Conservation (phyloP, 2,329 filamentous ascomycete species). For the Lecanoromycetidae sp. region DNA sequence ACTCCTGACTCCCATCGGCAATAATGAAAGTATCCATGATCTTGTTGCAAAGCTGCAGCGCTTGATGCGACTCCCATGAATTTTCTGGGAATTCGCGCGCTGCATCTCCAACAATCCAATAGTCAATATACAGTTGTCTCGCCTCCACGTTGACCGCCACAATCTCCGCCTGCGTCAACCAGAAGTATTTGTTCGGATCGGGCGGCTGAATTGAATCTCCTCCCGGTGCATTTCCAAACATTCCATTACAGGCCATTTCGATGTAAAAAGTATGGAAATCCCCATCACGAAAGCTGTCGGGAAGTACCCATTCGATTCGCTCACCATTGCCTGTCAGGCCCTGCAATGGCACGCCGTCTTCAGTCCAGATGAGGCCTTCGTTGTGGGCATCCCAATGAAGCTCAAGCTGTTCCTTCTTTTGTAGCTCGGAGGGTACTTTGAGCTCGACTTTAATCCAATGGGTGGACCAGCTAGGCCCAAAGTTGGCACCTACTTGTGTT, state of each 20-base stretch:
- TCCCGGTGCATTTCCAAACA: conserved; percentile 86
- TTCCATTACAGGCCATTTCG: conserved; percentile 96
- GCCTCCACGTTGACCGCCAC: conserved; percentile 80
- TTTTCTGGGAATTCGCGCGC: conserved; percentile 81
- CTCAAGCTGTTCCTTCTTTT: conserved; percentile 70
- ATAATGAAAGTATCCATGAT: conserved; percentile 87
- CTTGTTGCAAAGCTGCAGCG: conserved; percentile 67
- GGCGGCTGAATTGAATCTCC: conserved; percentile 84
- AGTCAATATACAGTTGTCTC: conserved; percentile 73
- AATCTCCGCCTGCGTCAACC: conserved; percentile 66
- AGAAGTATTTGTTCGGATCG: conserved; percentile 69
- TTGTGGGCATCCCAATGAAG: conserved; percentile 93
- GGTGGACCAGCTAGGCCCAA: conserved; percentile 92
- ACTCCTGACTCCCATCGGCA: conserved; percentile 57
- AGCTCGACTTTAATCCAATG: conserved; percentile 90
- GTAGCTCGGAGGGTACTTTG: conserved; percentile 60
- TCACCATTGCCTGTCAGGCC: conserved; percentile 85
- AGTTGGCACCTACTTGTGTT: conserved; percentile 62
- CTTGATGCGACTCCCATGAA: conserved; percentile 79
- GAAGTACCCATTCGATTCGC: conserved; percentile 81
- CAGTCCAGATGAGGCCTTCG: conserved; percentile 87
- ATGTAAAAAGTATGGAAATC: conserved; percentile 84
- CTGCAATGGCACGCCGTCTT: conserved; percentile 80
- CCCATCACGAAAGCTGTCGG: conserved; percentile 67
- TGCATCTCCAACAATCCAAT: conserved; percentile 91